Evolutionary conservation across 2,329 filamentous ascomycete genomes (phyloP), one percentile per base, ranked within the genome.

Genomic region (Paecilomyces fulvus): DNA sequence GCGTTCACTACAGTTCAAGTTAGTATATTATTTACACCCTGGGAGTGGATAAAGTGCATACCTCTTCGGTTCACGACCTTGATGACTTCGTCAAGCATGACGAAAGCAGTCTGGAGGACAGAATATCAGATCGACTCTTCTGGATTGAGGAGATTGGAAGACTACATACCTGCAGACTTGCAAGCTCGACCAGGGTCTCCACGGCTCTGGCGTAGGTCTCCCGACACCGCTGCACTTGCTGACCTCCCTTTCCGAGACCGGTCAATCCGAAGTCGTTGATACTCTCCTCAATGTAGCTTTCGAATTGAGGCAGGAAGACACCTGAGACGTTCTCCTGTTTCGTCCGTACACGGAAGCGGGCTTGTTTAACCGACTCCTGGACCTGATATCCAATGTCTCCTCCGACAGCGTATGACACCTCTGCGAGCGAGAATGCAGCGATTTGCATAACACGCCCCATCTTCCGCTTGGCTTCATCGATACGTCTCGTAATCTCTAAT

Each of bases 381-480:
- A 99, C 90, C 77, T 99, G 94, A 77, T 96, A 99, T 60, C 88
- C 89, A 66, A 99, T 95, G 68, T 95, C 89, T 67, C 92, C 91
- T 60, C 94, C 94, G 28, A 96, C 91, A 25, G 94, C 94, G 69
- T 99, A 99, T 52, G 91, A 95, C 56, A 99, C 94, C 77, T 97
- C 94, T 58, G 94, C 94, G 17, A 99, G 83, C 49, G 92, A 97
- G 77, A 99, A 97, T 50, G 94, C 92, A 46, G 94, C 94, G 69
- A 99, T 95, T 75, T 97, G 92, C 94, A 99, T 99, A 37, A 99
- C 94, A 31, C 92, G 85, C 57, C 94, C 94, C 92, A 99, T 99
- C 80, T 99, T 99, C 66, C 92, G 89, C 77, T 99, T 99, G 48
- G 94, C 94, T 75, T 99, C 94, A 78, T 99, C 92, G 75, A 99